Conservation (phyloP, 192 early-diverging fungal genomes). For the Rhizophagus prolifer region DNA sequence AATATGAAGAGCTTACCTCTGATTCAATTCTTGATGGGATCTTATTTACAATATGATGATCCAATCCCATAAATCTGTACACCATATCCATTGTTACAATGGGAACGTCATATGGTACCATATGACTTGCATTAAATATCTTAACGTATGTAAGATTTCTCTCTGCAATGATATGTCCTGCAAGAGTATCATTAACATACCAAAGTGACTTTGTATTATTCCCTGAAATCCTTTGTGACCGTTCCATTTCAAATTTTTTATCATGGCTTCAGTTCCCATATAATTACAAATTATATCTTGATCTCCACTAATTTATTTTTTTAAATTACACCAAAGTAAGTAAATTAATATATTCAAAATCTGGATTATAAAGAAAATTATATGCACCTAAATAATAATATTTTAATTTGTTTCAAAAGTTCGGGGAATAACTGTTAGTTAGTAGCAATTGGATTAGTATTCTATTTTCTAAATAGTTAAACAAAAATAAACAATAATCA, state of each 20-base stretch:
- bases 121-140: slow-evolving; percentile 83
- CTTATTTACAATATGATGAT: slow-evolving; percentile 6
- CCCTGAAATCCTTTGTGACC: slow-evolving; percentile 58
- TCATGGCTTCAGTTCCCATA: slow-evolving; percentile 65
- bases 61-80: slow-evolving; percentile 73
- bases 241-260: slow-evolving; percentile 67
- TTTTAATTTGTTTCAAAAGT: slow-evolving; percentile 52
- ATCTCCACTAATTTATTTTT: slow-evolving; percentile 59
- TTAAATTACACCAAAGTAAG: background rate
- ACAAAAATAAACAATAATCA: background rate
- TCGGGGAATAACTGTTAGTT: slow-evolving; percentile 61
- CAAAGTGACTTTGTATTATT: slow-evolving; percentile 37
- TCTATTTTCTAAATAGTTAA: background rate
- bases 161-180: slow-evolving; percentile 43
- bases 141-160: slow-evolving; percentile 78
- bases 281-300: slow-evolving; percentile 82
- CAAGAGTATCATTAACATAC: slow-evolving; percentile 44
- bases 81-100: slow-evolving; percentile 80
- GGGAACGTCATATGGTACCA: slow-evolving; percentile 89
- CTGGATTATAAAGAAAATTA: background rate
- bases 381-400: slow-evolving; percentile 64
- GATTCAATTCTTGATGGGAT: background rate
- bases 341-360: background rate
- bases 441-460: background rate
- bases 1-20: background rate